These are phyloP conservation scores for Karstenula rhodostoma DNA, from an alignment of 2,329 filamentous ascomycete genomes.

Conservation along the genomic window DNA sequence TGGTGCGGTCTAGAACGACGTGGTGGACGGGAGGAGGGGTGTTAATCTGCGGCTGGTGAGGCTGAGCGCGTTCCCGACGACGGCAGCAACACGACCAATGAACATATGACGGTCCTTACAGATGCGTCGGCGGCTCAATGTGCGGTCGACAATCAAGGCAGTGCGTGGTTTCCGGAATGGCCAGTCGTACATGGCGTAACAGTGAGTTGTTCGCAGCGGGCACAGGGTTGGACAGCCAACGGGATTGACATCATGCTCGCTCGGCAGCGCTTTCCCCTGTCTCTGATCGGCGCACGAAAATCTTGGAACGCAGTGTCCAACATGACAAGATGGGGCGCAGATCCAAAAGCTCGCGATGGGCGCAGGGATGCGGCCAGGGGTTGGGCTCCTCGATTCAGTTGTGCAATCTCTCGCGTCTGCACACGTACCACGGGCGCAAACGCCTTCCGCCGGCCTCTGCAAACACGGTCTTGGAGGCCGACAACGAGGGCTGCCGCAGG, in stretches of 20 bases:
- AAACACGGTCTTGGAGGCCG: background rate
- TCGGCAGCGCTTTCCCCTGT: slow-evolving; percentile 5
- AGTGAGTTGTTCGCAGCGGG: background rate
- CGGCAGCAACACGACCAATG: background rate
- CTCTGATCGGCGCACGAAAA: slow-evolving; percentile 1
- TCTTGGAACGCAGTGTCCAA: background rate
- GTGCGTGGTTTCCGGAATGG: background rate
- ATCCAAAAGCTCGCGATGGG: slow-evolving; percentile 6
- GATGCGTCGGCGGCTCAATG: background rate
- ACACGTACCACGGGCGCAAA: background rate
- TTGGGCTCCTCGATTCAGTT: background rate
- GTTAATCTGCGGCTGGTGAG: background rate
- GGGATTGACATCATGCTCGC: slow-evolving; percentile 5
- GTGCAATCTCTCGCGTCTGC: slow-evolving; percentile 1
- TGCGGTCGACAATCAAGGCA: background rate
- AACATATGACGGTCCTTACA: background rate
- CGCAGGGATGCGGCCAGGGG: slow-evolving; percentile 5
- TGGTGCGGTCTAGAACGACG: slow-evolving; percentile 4
- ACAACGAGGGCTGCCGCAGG: background rate
- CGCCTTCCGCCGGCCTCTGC: background rate
- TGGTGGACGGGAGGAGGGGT: background rate
- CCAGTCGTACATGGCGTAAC: background rate
- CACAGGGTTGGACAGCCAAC: slow-evolving; percentile 1
- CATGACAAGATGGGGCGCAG: slow-evolving; percentile 2
- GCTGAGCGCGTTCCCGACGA: background rate